Base-by-base conservation (phyloP, 1,284 basidiomycete species). In the Paramarasmius palmivorus region DNA sequence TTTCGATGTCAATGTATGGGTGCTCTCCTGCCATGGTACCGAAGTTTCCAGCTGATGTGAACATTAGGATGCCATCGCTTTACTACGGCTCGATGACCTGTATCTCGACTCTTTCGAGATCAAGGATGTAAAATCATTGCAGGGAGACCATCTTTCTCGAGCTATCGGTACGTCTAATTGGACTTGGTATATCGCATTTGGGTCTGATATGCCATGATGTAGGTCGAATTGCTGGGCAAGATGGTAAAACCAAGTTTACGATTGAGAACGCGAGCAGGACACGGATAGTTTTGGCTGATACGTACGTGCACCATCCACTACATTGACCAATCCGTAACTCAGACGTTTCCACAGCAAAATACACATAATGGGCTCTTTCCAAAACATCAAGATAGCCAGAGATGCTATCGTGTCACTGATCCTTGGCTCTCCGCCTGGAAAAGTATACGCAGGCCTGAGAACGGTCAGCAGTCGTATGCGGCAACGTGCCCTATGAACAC, bases 21-120 rank as follows among this genome's bases (percentile, higher is more conserved):
- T 23, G 32, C 41, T 35, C 17, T 12, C 5, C 17, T 10, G 10
- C 3, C 17, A 25, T 44, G 5, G n/a, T 3, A 12, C 23, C 9
- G 14, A 17, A 7, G 57, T 36, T 37, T 51, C 59, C 14, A 36
- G 3, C 61, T 37, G 25, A 40, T 51, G 40, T 37, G 49, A 32
- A n/a, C 19, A 59, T 59, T 63, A 99, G 91, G 96, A 99, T 65
- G 89, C 96, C 1, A 92, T 99, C 59, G 97, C 96, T 2, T 85
- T 99, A 8, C 82, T 99, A 26, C 86, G 96, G 58, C 74, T 99
- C 64, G 96, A 99, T 67, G 97, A 99, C 69, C 81, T 99, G 14
- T 99, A 98, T 71, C 88, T 99, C 40, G 96, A 98, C 68, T 95
- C 95, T 0, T 98, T 98, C 63, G 94, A 99, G 73, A 95, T 99